A percentile compares a stretch with the other conserved stretches of the same genome.
Conservation (phyloP, 192 early-diverging fungal species). For the Gaertneriomyces sp. region DNA sequence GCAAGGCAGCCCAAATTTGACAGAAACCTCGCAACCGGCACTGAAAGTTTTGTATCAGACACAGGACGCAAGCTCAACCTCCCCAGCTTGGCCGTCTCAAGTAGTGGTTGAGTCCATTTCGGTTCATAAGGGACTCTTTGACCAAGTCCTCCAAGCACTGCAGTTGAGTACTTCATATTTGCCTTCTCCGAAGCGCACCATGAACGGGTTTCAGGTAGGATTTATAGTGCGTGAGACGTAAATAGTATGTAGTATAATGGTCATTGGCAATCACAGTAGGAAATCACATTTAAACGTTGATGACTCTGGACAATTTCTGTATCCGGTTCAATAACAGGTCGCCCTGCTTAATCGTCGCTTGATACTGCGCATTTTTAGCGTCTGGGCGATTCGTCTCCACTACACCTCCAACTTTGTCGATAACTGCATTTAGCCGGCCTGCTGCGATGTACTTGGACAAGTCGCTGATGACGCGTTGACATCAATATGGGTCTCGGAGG, state of each 20-base stretch:
- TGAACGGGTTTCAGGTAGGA: conserved; percentile 14
- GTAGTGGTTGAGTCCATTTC: conserved; percentile 8
- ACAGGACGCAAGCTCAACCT: not conserved
- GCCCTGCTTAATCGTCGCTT: conserved; percentile 92
- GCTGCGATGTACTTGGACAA: conserved; percentile 92
- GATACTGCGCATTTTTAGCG: conserved; percentile 98
- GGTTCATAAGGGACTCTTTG: conserved; percentile 10
- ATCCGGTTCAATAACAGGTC: conserved; percentile 91
- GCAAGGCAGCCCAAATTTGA: not conserved
- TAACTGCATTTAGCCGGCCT: conserved; percentile 94
- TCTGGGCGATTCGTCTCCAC: conserved; percentile 98
- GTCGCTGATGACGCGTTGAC: conserved; percentile 55
- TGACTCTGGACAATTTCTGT: conserved; percentile 90
- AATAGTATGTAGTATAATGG: too few relatives aligned
- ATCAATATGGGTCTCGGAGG: not conserved
- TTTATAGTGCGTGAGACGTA: not conserved
- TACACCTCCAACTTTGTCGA: conserved; percentile 98
- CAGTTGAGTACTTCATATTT: conserved; percentile 2
- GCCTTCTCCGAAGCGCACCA: not conserved
- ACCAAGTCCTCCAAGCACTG: conserved; percentile 16
- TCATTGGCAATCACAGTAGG: too few relatives aligned
- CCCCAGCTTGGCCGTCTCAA: conserved; percentile 4
- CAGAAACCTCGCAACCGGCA: not conserved
- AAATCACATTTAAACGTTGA: conserved; percentile 19
- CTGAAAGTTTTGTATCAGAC: not conserved